phyloP scores from a whole-genome alignment of 139 green algal species.

The Micractinium conductrix region DNA sequence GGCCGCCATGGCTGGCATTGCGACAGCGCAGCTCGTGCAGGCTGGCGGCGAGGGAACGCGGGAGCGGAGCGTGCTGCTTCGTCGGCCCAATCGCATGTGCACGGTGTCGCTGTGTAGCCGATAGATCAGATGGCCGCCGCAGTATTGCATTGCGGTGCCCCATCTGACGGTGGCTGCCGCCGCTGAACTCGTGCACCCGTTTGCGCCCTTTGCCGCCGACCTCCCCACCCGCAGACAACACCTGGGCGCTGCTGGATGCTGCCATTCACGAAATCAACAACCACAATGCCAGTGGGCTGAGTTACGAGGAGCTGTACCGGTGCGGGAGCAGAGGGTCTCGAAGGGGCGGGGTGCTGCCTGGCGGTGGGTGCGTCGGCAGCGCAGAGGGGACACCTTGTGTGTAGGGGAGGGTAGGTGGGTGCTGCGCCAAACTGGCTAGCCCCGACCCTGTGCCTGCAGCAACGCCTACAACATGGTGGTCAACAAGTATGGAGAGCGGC shows the following conservation, averaged over 20 bases:
- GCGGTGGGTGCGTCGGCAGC: neutral
- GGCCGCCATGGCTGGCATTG: too few species aligned
- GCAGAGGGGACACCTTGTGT: too few species aligned
- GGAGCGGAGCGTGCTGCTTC: too few species aligned
- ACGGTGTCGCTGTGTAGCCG: too few species aligned
- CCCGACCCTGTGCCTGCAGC: conserved; percentile 53
- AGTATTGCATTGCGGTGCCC: neutral
- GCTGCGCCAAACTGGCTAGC: neutral
- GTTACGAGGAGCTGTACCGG: conserved; percentile 99
- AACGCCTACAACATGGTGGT: conserved; percentile 99
- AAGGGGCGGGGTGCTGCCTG: neutral
- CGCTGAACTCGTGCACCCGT: too few species aligned
- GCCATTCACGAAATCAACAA: conserved; percentile 98
- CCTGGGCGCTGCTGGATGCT: conserved; percentile 93
- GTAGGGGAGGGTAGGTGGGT: too few species aligned
- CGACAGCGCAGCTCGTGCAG: too few species aligned
- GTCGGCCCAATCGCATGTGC: too few species aligned
- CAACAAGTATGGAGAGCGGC: conserved; percentile 92
- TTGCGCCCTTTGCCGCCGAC: too few species aligned
- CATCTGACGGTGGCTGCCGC: too few species aligned
- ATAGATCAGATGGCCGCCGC: too few species aligned
- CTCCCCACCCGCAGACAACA: conserved; percentile 83
- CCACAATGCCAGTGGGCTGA: conserved; percentile 94
- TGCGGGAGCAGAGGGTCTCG: conserved; percentile 6
- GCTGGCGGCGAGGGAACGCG: too few species aligned